Evolutionary conservation across 163 green algal species (phyloP).

Genomic region (Volvox carteri): DNA sequence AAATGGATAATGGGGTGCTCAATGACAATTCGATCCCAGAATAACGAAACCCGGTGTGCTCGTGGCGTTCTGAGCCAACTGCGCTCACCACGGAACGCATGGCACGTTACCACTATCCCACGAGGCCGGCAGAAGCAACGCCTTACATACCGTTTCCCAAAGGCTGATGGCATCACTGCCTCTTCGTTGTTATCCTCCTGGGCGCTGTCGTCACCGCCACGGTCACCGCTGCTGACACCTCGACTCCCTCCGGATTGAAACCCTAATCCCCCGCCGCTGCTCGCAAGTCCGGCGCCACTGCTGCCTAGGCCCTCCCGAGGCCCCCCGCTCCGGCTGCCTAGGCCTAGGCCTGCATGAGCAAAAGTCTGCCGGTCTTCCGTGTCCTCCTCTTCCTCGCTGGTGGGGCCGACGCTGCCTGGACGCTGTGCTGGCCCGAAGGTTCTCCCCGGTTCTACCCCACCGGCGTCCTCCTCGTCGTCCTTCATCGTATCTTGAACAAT

Average conservation of each 20-base stretch:
- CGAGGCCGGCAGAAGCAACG: not conserved
- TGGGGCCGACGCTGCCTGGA: conserved; percentile 18
- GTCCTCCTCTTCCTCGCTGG: conserved; percentile 15
- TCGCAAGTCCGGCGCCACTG: conserved; percentile 2
- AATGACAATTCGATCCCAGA: too few relatives aligned
- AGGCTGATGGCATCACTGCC: conserved; percentile 84
- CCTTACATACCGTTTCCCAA: conserved; percentile 76
- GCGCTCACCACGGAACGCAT: too few relatives aligned
- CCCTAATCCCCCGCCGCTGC: conserved; percentile 26
- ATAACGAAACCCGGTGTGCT: too few relatives aligned
- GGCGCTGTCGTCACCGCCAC: not conserved
- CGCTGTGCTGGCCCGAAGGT: conserved; percentile 50
- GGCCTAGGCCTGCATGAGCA: conserved; percentile 38
- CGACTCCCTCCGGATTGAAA: conserved; percentile 27
- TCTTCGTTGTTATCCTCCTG: conserved; percentile 71
- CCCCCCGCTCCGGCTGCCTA: not conserved
- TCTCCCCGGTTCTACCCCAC: not conserved
- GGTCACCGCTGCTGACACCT: not conserved
- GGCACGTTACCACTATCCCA: too few relatives aligned
- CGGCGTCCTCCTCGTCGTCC: conserved; percentile 51
- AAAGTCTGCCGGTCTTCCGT: conserved; percentile 1
- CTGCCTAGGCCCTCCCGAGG: conserved; percentile 42
- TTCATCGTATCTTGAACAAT: conserved; percentile 59
- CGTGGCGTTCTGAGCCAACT: too few relatives aligned
- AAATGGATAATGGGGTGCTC: too few relatives aligned